Evolutionary conservation across 2,329 filamentous ascomycete species (phyloP).

Genomic region (Capronia epimyces): DNA sequence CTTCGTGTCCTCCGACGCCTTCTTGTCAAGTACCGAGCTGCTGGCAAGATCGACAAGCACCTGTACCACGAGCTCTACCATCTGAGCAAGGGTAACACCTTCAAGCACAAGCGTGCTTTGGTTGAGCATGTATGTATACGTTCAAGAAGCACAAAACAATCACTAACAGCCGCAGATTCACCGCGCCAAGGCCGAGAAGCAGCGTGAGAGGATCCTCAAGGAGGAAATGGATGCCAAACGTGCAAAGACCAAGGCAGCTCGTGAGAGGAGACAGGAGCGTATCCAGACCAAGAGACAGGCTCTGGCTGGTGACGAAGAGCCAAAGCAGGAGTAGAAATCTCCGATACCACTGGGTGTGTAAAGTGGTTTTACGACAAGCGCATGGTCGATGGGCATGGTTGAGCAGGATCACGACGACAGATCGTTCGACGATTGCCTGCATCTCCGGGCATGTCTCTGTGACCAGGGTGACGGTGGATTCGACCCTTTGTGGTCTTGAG

Average conservation of each 20-base stretch:
- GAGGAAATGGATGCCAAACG: slow-evolving; percentile 99
- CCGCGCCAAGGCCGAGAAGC: slow-evolving; percentile 99
- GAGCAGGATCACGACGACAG: slow-evolving; percentile 2
- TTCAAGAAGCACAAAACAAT: slow-evolving; percentile 27
- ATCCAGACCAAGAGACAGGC: slow-evolving; percentile 84
- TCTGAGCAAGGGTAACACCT: slow-evolving; percentile 99
- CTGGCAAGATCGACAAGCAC: slow-evolving; percentile 99
- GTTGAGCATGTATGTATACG: slow-evolving; percentile 87
- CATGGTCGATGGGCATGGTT: slow-evolving; percentile 3
- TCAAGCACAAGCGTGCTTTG: slow-evolving; percentile 99
- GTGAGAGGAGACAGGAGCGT: slow-evolving; percentile 96
- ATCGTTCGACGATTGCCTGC: neutral
- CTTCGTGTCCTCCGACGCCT: slow-evolving; percentile 98
- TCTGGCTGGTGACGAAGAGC: slow-evolving; percentile 63
- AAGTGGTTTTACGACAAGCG: slow-evolving; percentile 3
- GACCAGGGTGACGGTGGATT: slow-evolving; percentile 1
- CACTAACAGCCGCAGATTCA: slow-evolving; percentile 67
- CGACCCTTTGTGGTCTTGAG: slow-evolving; percentile 7
- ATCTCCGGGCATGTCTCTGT: slow-evolving; percentile 1
- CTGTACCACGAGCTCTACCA: slow-evolving; percentile 99
- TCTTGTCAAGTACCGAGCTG: slow-evolving; percentile 98
- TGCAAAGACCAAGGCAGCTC: slow-evolving; percentile 99
- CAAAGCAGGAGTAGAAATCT: slow-evolving; percentile 21
- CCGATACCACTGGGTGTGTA: neutral
- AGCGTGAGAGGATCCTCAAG: slow-evolving; percentile 90